Base-by-base conservation (phyloP, 306 rosid species). In the Cucumis cinereus region DNA sequence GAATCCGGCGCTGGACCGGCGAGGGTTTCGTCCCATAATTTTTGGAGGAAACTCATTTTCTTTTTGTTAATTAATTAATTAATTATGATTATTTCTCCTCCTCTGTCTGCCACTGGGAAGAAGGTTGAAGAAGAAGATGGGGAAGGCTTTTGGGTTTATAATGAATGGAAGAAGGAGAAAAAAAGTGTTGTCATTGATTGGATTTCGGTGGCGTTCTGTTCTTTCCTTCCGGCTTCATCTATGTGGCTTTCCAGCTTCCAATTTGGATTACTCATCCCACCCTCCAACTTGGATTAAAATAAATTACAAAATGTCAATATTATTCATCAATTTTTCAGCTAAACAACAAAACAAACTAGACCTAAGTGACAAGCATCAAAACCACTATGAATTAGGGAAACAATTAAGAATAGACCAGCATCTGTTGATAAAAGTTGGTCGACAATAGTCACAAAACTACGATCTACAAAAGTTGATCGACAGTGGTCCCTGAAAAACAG, bases 11-110 rank as follows among this genome's bases (percentile, higher is more conserved):
- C 20, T 15, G 98, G 97, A 12, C 98, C 98, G 62, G 97, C 98
- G 41, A 94, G 79, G 52, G 96, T 91, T 83, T 94, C 98, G 90
- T 94, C 98, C 98, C 98, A 94, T 12, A 94, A 87, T 83, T 90
- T 94, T 63, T 90, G 85, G 69, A 94, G 92, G 78, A 94, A 87
- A 80, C 90, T 89, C 97, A 94, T 94, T 45, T 45, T 41, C 0
- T 3, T 43, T 43, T 43, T 8, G 11, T 43, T 43, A 3, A 2
- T 43, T 43, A 14, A 5, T 49, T 15, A 52, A 6, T 76, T 45
- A 57, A 26, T 35, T 8, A 63, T 35, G 67, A 60, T 23, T 58
- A 45, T 53, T 0, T 53, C 49, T 43, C 1, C 13, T 43, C 47
- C 10, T 7, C 1, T 6, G 3, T 6, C 0, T 54, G 8, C 16